These are phyloP conservation scores for Carex cristatella DNA, from an alignment of 176 grass and related monocot genomes.

Conservation along the genomic window DNA sequence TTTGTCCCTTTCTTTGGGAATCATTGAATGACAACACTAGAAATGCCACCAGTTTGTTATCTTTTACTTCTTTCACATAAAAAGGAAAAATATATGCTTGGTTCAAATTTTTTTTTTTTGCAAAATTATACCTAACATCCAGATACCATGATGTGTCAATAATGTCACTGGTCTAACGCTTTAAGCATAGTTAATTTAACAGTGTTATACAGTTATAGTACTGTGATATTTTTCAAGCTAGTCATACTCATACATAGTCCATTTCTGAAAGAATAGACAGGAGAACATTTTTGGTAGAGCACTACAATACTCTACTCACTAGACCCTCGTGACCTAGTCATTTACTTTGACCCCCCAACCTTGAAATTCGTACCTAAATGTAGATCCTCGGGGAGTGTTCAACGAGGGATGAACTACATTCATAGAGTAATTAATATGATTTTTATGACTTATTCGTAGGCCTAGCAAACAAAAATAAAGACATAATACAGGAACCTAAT, in stretches of 20 bases:
- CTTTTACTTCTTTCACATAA: not conserved
- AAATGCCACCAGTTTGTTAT: not conserved
- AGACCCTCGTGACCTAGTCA: conserved; percentile 18
- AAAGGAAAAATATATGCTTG: not conserved
- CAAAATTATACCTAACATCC: not conserved
- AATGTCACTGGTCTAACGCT: not conserved
- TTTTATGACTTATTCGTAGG: not conserved
- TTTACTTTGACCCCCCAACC: not conserved
- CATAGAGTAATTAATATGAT: not conserved
- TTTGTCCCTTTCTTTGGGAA: not conserved
- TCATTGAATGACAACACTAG: not conserved
- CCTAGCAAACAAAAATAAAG: conserved; percentile 5
- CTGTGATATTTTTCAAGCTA: not conserved
- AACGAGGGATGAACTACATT: not conserved
- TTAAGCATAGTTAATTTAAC: not conserved
- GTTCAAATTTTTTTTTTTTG: not conserved
- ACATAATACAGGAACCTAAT: not conserved
- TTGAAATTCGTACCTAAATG: not conserved
- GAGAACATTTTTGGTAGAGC: not conserved
- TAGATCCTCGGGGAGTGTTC: not conserved
- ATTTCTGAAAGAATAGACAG: not conserved
- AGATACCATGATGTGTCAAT: not conserved
- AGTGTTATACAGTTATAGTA: not conserved
- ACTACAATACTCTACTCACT: conserved; percentile 3
- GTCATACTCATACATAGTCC: not conserved